Evolutionary conservation across 2,329 filamentous ascomycete species (phyloP).

Genomic region (Fusarium praegraminearum): DNA sequence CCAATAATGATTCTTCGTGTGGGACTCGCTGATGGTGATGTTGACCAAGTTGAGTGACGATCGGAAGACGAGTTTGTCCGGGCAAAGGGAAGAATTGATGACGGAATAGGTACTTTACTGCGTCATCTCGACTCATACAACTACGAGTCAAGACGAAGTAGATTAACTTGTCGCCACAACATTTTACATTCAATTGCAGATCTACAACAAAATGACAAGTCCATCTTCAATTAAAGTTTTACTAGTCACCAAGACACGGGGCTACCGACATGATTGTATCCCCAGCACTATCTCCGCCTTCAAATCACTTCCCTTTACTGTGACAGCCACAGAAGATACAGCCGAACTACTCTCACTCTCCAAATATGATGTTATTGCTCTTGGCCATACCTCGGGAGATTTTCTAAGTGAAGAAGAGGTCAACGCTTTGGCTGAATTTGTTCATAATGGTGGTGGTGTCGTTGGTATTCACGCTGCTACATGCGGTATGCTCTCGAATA

Average conservation of each 20-base stretch:
- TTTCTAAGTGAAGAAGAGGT: conserved; percentile 6
- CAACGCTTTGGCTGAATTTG: neutral
- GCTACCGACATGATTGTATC: conserved; percentile 30
- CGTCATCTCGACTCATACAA: neutral
- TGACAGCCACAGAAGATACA: conserved; percentile 21
- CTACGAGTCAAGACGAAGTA: neutral
- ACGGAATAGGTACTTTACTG: neutral
- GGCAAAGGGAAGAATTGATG: neutral
- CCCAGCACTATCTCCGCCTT: conserved; percentile 16
- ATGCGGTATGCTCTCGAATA: neutral
- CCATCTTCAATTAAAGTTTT: conserved; percentile 6
- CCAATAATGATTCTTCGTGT: neutral
- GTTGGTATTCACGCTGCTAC: conserved; percentile 34
- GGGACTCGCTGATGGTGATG: neutral
- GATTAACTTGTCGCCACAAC: neutral
- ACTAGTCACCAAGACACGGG: conserved; percentile 27
- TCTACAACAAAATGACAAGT: neutral
- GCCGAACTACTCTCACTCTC: neutral
- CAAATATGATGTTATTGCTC: conserved; percentile 5
- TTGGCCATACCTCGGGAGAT: conserved; percentile 25
- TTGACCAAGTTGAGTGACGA: neutral
- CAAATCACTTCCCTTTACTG: conserved; percentile 2
- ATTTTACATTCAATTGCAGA: neutral
- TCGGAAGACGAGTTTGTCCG: neutral
- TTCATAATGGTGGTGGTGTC: conserved; percentile 20